These are phyloP conservation scores for Leishmania tropica DNA, from an alignment of 208 protist species.

Conservation along the genomic window DNA sequence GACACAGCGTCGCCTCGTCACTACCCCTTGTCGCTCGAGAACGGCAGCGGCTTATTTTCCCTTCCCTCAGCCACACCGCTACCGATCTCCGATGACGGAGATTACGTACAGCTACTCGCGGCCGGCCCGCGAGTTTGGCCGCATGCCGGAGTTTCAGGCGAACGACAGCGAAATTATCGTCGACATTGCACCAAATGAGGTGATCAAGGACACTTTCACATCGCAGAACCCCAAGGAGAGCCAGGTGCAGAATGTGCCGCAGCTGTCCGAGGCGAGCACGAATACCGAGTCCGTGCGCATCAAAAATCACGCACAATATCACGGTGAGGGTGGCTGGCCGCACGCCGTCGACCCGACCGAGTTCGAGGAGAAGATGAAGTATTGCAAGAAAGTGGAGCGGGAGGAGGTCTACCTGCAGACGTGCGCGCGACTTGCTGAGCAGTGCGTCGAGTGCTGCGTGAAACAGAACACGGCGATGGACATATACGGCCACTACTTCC, in stretches of 20 bases:
- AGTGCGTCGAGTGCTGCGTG: slow-evolving; percentile 88
- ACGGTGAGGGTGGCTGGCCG: slow-evolving; percentile 97
- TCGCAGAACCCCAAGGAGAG: slow-evolving; percentile 82
- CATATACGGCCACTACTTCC: slow-evolving; percentile 97
- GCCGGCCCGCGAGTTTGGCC: slow-evolving; percentile 90
- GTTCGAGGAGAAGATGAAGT: slow-evolving; percentile 96
- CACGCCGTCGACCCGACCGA: slow-evolving; percentile 95
- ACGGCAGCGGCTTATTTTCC: background rate
- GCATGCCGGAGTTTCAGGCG: slow-evolving; percentile 93
- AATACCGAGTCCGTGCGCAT: slow-evolving; percentile 95
- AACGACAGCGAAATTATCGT: slow-evolving; percentile 91
- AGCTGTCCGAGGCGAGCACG: slow-evolving; percentile 92
- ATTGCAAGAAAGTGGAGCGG: slow-evolving; percentile 96
- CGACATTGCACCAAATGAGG: slow-evolving; percentile 84
- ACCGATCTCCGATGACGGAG: slow-evolving; percentile 72
- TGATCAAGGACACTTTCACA: slow-evolving; percentile 81
- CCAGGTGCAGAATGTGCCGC: slow-evolving; percentile 93
- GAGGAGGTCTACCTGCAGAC: slow-evolving; percentile 95
- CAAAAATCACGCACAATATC: slow-evolving; percentile 91
- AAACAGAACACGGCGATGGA: slow-evolving; percentile 98
- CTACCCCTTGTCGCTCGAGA: background rate
- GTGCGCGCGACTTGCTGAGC: slow-evolving; percentile 87
- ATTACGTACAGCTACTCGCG: slow-evolving; percentile 94
- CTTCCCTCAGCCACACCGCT: background rate
- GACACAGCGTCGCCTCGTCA: background rate